Evolutionary conservation across 169 alveolate species (phyloP), one percentile per base, ranked within the genome.

Genomic region (Plasmodium relictum): DNA sequence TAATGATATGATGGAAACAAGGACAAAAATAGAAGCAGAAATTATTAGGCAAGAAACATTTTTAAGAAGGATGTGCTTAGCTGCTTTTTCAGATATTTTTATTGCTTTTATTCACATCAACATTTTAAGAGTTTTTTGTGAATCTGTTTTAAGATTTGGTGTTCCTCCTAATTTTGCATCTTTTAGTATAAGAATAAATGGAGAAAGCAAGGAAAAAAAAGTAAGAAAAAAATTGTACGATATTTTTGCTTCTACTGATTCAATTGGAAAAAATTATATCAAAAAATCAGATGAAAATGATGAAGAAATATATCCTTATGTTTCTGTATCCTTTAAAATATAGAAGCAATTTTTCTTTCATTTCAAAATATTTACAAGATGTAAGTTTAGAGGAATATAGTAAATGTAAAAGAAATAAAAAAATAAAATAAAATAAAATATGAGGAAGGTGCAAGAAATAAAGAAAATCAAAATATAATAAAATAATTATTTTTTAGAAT

Each of bases 71-170:
- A 95, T 95, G 92, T 94, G 96, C 87, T 96, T 92, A 72, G 97
- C 94, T 18, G 96, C 97, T 7, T 96, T 95, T 92, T 96, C 98
- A 62, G 98, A 96, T 87, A 93, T 97, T 20, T 96, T 94, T 89
- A 94, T 93, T 42, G 95, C 96, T 41, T 93, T 95, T 83, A 93
- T 97, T 74, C 98, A 97, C 73, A 76, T 97, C 24, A 97, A 97
- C 88, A 98, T 96, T 18, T 94, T 97, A 96, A 92, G 98, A 44
- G 94, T 96, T 9, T 97, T 96, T 52, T 96, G 97, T 73, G 98
- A 97, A 90, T 96, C 98, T 14, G 98, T 95, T n/a, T 87, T 97
- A 54, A 76, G 97, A 62, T 97, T 94, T 89, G 98, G 98, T 9
- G 96, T 97, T 10, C 98, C 98, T 1, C 97, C 97, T 2, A 88